Conservation (phyloP, 179 eudicot species). For the Sideroxylon spinosum region DNA sequence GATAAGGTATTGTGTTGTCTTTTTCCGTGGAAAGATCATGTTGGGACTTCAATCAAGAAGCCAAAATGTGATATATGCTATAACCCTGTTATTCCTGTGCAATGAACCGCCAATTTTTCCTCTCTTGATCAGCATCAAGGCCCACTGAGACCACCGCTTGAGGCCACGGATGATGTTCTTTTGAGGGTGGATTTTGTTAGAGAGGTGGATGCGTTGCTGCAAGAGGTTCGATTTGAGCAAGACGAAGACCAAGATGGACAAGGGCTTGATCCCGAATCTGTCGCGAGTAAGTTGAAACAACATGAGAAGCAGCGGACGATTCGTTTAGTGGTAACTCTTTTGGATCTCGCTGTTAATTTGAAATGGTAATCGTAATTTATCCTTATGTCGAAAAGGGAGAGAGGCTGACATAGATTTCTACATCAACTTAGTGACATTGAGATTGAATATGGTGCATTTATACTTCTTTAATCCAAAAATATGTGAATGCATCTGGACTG, state of each 20-base stretch:
- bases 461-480: too few relatives aligned
- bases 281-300: conserved; percentile 68
- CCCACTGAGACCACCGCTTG: conserved; percentile 56
- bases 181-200: conserved; percentile 82
- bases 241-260: conserved; percentile 26
- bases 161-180: conserved; percentile 58
- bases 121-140: conserved; percentile 65
- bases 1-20: conserved; percentile 49
- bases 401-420: too few relatives aligned
- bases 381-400: too few relatives aligned
- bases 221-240: conserved; percentile 59
- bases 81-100: background rate
- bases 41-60: background rate
- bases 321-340: conserved; percentile 58
- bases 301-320: conserved; percentile 78
- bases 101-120: background rate
- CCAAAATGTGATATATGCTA: background rate
- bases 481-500: too few relatives aligned
- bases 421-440: too few relatives aligned
- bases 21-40: too few relatives aligned
- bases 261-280: conserved; percentile 79
- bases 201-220: conserved; percentile 69
- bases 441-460: too few relatives aligned
- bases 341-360: conserved; percentile 70
- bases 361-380: conserved; percentile 40